phyloP scores from a whole-genome alignment of 192 early-diverging fungal species.

The Piromyces sp. region DNA sequence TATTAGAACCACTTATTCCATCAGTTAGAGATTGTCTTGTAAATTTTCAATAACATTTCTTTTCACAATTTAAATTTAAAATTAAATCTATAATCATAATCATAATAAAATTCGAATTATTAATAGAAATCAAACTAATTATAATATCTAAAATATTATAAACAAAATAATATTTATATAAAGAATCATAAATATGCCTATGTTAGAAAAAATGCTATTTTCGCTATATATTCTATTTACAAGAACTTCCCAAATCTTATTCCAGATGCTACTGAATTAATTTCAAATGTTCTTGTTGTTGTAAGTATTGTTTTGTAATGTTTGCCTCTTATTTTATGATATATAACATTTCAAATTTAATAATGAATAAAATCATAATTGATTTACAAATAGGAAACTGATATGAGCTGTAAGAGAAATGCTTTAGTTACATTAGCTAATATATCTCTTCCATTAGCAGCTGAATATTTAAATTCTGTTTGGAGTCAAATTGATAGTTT shows the following conservation, averaged over 20 bases:
- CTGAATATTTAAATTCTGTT: slow-evolving; percentile 64
- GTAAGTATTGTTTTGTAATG: slow-evolving; percentile 1
- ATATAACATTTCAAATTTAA: too few relatives aligned
- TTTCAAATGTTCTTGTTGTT: slow-evolving; percentile 33
- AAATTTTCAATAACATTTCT: slow-evolving; percentile 3
- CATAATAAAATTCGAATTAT: too few relatives aligned
- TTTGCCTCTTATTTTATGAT: too few relatives aligned
- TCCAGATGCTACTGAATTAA: slow-evolving; percentile 85
- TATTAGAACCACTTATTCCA: slow-evolving; percentile 85
- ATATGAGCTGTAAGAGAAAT: slow-evolving; percentile 81
- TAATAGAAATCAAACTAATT: too few relatives aligned
- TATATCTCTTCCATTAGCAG: slow-evolving; percentile 55
- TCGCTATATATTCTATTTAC: slow-evolving; percentile 78
- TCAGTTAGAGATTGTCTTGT: slow-evolving; percentile 73
- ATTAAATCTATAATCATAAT: too few relatives aligned
- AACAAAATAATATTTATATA: neutral
- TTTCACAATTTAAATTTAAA: too few relatives aligned
- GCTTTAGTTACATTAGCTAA: slow-evolving; percentile 84
- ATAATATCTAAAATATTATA: too few relatives aligned
- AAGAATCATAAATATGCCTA: slow-evolving; percentile 92
- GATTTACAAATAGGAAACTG: slow-evolving; percentile 51
- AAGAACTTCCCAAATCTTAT: slow-evolving; percentile 79
- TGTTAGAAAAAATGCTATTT: slow-evolving; percentile 93
- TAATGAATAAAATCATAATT: neutral
- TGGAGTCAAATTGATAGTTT: slow-evolving; percentile 54